These are phyloP conservation scores for Neopestalotiopsis rosae DNA, from an alignment of 2,329 filamentous ascomycete species.

Conservation along the genomic window DNA sequence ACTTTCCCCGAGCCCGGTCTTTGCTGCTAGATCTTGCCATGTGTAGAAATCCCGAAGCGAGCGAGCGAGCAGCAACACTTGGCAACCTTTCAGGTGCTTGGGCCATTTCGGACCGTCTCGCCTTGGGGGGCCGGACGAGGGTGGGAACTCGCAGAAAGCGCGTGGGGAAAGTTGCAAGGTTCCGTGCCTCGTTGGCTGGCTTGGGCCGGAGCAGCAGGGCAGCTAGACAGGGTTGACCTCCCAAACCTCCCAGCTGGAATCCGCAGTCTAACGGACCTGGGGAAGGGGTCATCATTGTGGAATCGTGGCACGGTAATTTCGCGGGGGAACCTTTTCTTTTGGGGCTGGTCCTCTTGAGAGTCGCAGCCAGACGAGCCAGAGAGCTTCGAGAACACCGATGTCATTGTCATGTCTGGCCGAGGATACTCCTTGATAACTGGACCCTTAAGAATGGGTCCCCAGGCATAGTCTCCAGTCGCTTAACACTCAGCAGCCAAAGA, in stretches of 20 bases:
- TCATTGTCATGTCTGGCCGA: conserved; percentile 5
- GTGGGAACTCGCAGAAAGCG: not conserved
- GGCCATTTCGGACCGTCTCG: conserved; percentile 10
- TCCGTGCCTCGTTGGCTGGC: not conserved
- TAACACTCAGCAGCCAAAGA: not conserved
- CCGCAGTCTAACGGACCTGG: conserved; percentile 10
- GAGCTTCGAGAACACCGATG: conserved; percentile 8
- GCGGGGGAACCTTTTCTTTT: not conserved
- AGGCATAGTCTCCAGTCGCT: not conserved
- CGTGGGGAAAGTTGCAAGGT: conserved; percentile 7
- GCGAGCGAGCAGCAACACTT: not conserved
- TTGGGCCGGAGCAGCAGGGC: not conserved
- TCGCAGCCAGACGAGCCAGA: not conserved
- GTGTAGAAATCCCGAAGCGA: conserved; percentile 6
- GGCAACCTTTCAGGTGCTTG: not conserved
- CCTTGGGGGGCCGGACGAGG: conserved; percentile 5
- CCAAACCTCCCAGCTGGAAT: not conserved
- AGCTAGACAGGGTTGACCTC: not conserved
- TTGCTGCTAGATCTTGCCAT: not conserved
- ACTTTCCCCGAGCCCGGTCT: not conserved
- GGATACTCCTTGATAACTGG: not conserved
- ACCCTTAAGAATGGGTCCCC: not conserved
- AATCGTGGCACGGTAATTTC: conserved; percentile 2
- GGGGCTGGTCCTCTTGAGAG: no score
- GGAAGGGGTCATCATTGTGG: conserved; percentile 8